These are phyloP conservation scores for Amanita thiersii DNA, from an alignment of 768 basidiomycete species.

Conservation along the genomic window DNA sequence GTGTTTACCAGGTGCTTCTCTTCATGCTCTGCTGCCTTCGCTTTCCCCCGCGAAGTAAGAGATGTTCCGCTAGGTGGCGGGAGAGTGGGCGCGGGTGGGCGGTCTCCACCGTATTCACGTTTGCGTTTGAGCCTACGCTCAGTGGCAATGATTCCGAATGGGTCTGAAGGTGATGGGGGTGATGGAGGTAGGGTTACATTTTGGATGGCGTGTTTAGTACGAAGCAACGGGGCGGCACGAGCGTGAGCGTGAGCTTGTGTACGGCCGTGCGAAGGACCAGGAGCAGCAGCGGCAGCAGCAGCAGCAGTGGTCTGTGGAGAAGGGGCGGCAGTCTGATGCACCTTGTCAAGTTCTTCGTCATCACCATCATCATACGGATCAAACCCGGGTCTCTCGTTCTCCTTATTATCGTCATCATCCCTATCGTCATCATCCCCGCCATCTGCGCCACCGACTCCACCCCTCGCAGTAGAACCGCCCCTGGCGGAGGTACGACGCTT, in stretches of 20 bases:
- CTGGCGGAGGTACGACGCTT: constrained; percentile 11
- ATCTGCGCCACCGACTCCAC: too few species aligned
- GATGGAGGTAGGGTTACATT: constrained; percentile 8
- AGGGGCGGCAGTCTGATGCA: background rate
- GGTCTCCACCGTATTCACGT: constrained; percentile 18
- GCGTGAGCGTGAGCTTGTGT: too few species aligned
- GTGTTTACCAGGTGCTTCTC: too few species aligned
- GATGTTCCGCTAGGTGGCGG: too few species aligned
- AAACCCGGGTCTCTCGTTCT: background rate
- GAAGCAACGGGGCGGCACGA: too few species aligned
- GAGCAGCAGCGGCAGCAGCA: background rate
- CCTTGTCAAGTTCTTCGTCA: background rate
- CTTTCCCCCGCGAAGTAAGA: too few species aligned
- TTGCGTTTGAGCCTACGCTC: constrained; percentile 41
- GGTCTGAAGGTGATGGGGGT: constrained; percentile 33
- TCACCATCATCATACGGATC: background rate
- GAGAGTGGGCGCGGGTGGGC: too few species aligned
- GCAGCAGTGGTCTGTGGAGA: background rate
- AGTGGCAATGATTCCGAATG: constrained; percentile 50
- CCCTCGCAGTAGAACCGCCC: constrained; percentile 47
- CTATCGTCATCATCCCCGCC: too few species aligned
- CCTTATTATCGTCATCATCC: background rate
- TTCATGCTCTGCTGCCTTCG: too few species aligned
- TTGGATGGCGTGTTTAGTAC: too few species aligned
- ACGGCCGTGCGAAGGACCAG: too few species aligned